Base-by-base conservation (phyloP, 306 rosid genomes). In the Betula pendula region DNA sequence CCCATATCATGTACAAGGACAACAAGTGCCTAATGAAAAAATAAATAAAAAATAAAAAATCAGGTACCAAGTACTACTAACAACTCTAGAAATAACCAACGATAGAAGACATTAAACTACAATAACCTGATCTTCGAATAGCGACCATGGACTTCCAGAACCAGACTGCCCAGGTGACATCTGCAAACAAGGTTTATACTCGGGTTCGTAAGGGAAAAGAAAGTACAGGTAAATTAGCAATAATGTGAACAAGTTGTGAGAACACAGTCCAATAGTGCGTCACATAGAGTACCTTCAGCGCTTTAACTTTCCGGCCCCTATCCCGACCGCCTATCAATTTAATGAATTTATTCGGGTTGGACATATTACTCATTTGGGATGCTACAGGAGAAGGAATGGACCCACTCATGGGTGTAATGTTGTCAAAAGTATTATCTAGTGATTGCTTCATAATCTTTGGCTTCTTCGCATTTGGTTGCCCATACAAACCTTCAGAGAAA, bases 1-100 rank as follows among this genome's bases (percentile, higher is more conserved):
- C 99, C 99, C 99, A 96, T 90, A 82, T 96, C 99, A 80, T 96
- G 99, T 59, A 93, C 99, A 73, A 93, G 87, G 67, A 96, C 99
- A 86, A 96, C 98, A 83, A 96, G 98, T 75, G 98, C 99, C 87
- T 87, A 79, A 75, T 31, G 76, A 40, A 76, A 56, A 62, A 1
- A 31, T 42, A 45, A 38, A 5, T 38, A n/a, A 79, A 22, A 56
- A 35, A 66, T n/a, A 44, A 31, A 29, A 63, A 48, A 70, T 79
- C 75, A 75, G 51, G n/a, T 73, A 77, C 20, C 45, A 65, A n/a
- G 48, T 72, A 44, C 14, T 62, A 42, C 68, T 47, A 45, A n/a
- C 11, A 79, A 50, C 73, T 69, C 50, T 75, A 79, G 16, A 40
- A 53, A 48, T 58, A 38, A 58, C 50, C 58, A 59, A 71, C 75